Evolutionary conservation across 2,329 filamentous ascomycete species (phyloP), one percentile per base, ranked within the genome.

Genomic region (Aspergillus persii): DNA sequence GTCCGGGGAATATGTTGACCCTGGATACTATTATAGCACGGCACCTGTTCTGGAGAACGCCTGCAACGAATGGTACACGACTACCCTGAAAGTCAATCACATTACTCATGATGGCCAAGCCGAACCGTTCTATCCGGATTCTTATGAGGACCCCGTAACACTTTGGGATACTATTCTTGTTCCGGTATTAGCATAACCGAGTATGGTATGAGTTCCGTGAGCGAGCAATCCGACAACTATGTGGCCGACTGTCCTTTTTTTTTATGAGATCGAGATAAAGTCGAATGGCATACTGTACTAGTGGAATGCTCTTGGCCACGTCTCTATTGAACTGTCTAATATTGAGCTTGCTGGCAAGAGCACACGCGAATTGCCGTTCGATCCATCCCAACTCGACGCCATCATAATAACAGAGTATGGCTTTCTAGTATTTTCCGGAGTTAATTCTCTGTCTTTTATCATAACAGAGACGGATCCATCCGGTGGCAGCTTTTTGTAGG

Each of bases 371-470:
- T 60, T 59, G 18, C 72, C 73, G n/a, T 74, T 68, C 62, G 73
- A 76, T 64, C 65, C 68, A 18, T 75, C 73, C 52, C 72, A 75
- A 55, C 74, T 75, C 57, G 76, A 76, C 58, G 65, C 73, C 8
- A 66, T 76, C 30, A 61, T 68, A 47, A 54, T 63, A 6, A 66
- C 71, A 47, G 62, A 70, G 18, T 65, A 75, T 2, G 69, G 73
- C 15, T 76, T 72, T 46, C 57, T 76, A 6, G 61, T 76, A 9
- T 75, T 72, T 26, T 73, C 23, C 72, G 73, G 12, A 71, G 74
- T 59, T 70, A 66, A 47, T 75, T 70, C 66, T 71, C 70, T 6
- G 70, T 63, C 2, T 74, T 67, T 47, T 72, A 71, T 33, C 41
- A 74, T 12, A 63, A 69, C 57, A 65, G 66, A 29, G 67, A 74